A percentile compares a stretch with the other conserved stretches of the same genome.
Evolutionary conservation across 78 protist genomes (phyloP).

Genomic region (Planoprotostelium fungivorum): DNA sequence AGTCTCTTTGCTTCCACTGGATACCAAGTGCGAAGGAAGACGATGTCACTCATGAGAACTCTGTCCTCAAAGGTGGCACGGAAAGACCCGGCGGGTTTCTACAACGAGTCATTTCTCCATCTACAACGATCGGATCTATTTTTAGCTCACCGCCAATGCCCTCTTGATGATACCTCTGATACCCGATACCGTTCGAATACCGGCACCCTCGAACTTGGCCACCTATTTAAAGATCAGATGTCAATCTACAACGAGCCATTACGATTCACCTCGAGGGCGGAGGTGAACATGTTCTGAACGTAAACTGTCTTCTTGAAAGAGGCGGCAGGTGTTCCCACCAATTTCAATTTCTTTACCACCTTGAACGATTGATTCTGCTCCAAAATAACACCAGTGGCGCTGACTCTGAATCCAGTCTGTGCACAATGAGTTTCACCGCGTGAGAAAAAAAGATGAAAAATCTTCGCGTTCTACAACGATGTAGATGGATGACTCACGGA

Average conservation of each 20-base stretch:
- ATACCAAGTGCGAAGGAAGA: conserved; percentile 93
- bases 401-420: conserved; percentile 80
- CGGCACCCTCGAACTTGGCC: conserved; percentile 95
- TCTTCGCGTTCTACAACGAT: too few relatives aligned
- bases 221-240: too few relatives aligned
- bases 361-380: conserved; percentile 73
- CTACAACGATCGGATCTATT: too few relatives aligned
- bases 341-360: conserved; percentile 97
- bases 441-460: not conserved
- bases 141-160: conserved; percentile 58
- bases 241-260: conserved; percentile 68
- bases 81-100: conserved; percentile 85
- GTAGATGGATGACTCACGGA: too few relatives aligned
- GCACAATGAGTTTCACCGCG: not conserved
- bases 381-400: conserved; percentile 91
- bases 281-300: conserved; percentile 68
- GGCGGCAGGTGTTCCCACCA: conserved; percentile 89
- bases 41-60: conserved; percentile 85
- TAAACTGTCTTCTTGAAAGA: conserved; percentile 94
- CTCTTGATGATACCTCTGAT: conserved; percentile 95
- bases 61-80: conserved; percentile 98
- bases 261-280: conserved; percentile 6
- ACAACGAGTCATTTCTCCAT: too few relatives aligned
- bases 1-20: conserved; percentile 76
- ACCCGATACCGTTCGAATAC: conserved; percentile 97